These are phyloP conservation scores for Lipomyces japonicus DNA, from an alignment of 805 yeast genomes.

Conservation along the genomic window DNA sequence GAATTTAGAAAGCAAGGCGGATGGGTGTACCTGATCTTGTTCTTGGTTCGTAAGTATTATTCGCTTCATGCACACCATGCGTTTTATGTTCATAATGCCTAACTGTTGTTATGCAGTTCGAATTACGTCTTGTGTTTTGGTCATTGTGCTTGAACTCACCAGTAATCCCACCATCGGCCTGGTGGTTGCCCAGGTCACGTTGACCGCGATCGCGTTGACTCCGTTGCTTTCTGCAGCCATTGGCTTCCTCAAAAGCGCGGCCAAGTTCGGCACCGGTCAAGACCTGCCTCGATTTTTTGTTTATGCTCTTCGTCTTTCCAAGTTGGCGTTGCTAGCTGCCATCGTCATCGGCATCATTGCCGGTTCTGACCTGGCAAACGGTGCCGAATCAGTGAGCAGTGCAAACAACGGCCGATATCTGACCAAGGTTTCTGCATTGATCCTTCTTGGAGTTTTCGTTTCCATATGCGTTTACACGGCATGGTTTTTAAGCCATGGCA, in stretches of 20 bases:
- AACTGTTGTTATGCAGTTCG: neutral
- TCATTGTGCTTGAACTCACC: neutral
- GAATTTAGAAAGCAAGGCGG: neutral
- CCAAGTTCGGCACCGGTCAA: neutral
- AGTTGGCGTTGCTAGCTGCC: neutral
- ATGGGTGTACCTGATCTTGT: neutral
- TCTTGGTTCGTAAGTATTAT: neutral
- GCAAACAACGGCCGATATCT: neutral
- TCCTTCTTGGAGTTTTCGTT: neutral
- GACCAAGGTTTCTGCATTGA: neutral
- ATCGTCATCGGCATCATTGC: conserved; percentile 1
- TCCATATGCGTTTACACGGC: neutral
- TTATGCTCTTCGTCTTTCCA: neutral
- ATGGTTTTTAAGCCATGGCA: neutral
- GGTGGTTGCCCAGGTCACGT: neutral
- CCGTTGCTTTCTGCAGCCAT: neutral
- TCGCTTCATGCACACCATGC: neutral
- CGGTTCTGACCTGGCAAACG: neutral
- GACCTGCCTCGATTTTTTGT: neutral
- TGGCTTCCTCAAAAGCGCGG: neutral
- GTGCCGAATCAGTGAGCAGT: neutral
- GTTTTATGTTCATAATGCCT: neutral
- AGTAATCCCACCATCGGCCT: neutral
- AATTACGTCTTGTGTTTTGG: neutral
- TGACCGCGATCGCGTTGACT: conserved; percentile 3